phyloP scores from a whole-genome alignment of 208 protist species.

The Leishmania turanica region DNA sequence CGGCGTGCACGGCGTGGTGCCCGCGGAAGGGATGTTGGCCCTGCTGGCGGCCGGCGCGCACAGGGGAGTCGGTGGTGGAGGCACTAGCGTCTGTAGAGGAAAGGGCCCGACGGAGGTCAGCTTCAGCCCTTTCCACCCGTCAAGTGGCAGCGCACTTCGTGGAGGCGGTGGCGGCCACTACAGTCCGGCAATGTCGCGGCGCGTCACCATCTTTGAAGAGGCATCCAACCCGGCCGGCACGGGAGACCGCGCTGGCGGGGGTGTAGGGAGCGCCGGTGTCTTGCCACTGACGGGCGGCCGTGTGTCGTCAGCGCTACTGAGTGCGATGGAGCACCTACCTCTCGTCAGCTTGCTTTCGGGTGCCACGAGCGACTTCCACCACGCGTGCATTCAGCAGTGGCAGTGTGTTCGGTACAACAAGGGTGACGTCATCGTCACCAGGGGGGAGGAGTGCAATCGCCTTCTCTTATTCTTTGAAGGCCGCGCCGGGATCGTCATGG shows the following conservation, averaged over 20 bases:
- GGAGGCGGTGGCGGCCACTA: not conserved
- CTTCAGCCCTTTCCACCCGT: not conserved
- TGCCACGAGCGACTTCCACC: constrained; percentile 36
- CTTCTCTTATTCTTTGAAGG: constrained; percentile 71
- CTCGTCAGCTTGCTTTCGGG: constrained; percentile 43
- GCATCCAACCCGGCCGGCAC: not conserved
- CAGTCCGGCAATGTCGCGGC: constrained; percentile 14
- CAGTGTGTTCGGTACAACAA: constrained; percentile 40
- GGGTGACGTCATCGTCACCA: constrained; percentile 52
- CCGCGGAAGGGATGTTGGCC: constrained; percentile 18
- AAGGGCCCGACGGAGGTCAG: not conserved
- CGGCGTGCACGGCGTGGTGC: constrained; percentile 37
- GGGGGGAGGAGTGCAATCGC: constrained; percentile 79
- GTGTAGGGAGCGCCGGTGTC: not conserved
- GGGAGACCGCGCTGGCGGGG: constrained; percentile 2
- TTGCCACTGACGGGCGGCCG: constrained; percentile 19
- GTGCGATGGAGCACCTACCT: constrained; percentile 48
- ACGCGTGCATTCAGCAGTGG: constrained; percentile 43
- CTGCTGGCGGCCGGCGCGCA: constrained; percentile 11
- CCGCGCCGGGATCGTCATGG: constrained; percentile 48
- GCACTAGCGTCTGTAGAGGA: not conserved
- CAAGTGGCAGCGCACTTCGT: not conserved
- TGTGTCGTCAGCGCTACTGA: constrained; percentile 47
- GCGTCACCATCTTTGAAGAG: constrained; percentile 51
- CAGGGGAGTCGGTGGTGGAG: not conserved